These are phyloP conservation scores for Phytophthora megakarya DNA, from an alignment of 352 stramenopile genomes.

Conservation along the genomic window DNA sequence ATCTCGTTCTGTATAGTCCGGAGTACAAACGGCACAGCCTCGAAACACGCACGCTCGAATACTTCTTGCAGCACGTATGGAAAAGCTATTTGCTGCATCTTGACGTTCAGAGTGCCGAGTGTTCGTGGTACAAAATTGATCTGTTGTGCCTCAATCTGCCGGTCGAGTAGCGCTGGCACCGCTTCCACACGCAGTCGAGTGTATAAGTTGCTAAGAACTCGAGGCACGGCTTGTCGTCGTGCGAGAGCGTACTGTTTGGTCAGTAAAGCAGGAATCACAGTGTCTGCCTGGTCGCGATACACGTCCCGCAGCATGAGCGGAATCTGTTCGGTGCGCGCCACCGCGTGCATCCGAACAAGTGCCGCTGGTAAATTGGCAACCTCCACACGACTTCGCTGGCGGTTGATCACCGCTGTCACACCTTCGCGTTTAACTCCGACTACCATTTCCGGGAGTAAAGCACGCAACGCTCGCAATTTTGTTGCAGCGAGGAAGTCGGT, in stretches of 20 bases:
- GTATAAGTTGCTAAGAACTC: conserved; percentile 59
- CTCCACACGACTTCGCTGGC: conserved; percentile 49
- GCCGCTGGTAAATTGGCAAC: conserved; percentile 49
- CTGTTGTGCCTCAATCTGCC: conserved; percentile 47
- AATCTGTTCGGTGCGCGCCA: conserved; percentile 60
- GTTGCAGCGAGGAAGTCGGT: conserved; percentile 60
- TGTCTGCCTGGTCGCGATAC: conserved; percentile 64
- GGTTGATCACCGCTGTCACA: conserved; percentile 43
- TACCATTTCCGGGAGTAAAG: conserved; percentile 49
- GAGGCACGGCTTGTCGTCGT: conserved; percentile 50
- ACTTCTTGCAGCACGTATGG: conserved; percentile 66
- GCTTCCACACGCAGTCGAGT: conserved; percentile 56
- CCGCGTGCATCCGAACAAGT: conserved; percentile 54
- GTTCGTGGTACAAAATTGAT: conserved; percentile 53
- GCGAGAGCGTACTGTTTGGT: conserved; percentile 29
- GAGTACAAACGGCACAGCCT: conserved; percentile 62
- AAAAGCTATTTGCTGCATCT: conserved; percentile 58
- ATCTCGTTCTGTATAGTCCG: conserved; percentile 72
- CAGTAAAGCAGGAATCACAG: conserved; percentile 40
- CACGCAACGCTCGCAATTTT: conserved; percentile 57
- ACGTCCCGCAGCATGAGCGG: conserved; percentile 65
- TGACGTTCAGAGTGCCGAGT: conserved; percentile 45
- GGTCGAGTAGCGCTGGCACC: conserved; percentile 48
- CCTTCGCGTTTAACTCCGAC: conserved; percentile 39
- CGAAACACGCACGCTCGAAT: conserved; percentile 62